Conservation (phyloP, 2,329 filamentous ascomycete genomes). For the Lasiodiplodia theobromae region DNA sequence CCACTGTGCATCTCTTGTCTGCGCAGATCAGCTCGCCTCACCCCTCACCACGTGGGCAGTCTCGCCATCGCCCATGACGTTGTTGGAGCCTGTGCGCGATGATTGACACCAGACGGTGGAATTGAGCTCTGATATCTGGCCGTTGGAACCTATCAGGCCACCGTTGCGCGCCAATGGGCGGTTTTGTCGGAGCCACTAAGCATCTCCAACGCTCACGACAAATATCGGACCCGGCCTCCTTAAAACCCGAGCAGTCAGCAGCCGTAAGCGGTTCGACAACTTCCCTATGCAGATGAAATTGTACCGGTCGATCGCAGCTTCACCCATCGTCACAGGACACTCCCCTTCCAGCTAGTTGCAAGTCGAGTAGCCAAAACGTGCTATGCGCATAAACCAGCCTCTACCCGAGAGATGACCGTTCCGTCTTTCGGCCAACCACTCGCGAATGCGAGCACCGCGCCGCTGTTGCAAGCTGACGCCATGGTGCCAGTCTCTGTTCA, state of each 20-base stretch:
- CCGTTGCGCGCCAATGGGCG: constrained; percentile 1
- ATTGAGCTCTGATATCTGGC: neutral
- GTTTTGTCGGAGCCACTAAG: neutral
- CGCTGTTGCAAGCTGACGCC: neutral
- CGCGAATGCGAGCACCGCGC: neutral
- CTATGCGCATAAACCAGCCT: constrained; percentile 20
- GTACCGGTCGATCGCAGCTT: neutral
- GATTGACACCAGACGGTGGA: neutral
- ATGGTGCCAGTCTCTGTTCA: neutral
- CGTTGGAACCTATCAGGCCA: neutral
- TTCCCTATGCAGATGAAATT: neutral
- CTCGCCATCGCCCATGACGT: neutral
- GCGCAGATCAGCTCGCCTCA: constrained; percentile 1
- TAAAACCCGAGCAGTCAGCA: neutral
- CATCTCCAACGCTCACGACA: neutral
- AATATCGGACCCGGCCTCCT: neutral
- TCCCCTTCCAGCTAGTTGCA: neutral
- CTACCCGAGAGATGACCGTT: neutral
- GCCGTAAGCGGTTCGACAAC: constrained; percentile 9
- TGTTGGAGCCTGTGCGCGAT: neutral
- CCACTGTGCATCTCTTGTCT: neutral
- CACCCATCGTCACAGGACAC: neutral
- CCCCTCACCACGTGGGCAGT: neutral
- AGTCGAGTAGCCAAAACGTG: neutral
- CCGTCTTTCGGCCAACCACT: neutral